Percentiles rank a stretch among this genome's conserved stretches.
Conservation (phyloP, 1,284 basidiomycete species). For the Taiwanofungus camphoratus region DNA sequence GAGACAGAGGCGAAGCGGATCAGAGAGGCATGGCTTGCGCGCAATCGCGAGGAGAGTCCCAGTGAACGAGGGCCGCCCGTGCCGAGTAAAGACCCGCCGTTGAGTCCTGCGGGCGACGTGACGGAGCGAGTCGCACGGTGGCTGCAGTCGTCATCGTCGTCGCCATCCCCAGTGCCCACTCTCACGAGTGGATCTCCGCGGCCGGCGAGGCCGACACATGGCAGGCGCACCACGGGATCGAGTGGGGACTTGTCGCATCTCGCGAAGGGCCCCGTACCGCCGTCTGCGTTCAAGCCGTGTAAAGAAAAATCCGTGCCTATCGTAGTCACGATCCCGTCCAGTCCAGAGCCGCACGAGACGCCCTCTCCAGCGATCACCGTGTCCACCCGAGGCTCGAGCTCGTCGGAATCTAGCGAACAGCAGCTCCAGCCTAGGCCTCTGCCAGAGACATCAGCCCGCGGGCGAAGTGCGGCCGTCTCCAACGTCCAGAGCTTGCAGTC, state of each 20-base stretch:
- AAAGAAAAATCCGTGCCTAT: conserved; percentile 20
- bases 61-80: background rate
- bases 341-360: conserved; percentile 4
- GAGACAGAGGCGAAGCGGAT: conserved; percentile 26
- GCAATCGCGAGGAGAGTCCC: conserved; percentile 13
- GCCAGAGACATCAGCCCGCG: conserved; percentile 1
- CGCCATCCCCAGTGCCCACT: conserved; percentile 6
- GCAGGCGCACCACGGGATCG: too few relatives aligned
- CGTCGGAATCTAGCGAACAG: conserved; percentile 3
- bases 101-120: conserved; percentile 11
- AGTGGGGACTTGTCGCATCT: too few relatives aligned
- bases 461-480: conserved; percentile 1
- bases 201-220: background rate
- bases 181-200: background rate
- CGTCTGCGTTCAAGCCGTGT: conserved; percentile 9
- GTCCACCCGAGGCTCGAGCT: conserved; percentile 11
- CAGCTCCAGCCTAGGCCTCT: background rate
- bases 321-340: conserved; percentile 13
- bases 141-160: conserved; percentile 13
- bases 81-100: background rate
- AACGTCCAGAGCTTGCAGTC: conserved; percentile 8
- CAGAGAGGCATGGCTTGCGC: conserved; percentile 26
- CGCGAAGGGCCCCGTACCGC: background rate
- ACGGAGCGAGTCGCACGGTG: conserved; percentile 16
- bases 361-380: conserved; percentile 5